Evolutionary conservation across 192 early-diverging fungal genomes (phyloP), one percentile per base, ranked within the genome.

Genomic region (Gigaspora rosea): DNA sequence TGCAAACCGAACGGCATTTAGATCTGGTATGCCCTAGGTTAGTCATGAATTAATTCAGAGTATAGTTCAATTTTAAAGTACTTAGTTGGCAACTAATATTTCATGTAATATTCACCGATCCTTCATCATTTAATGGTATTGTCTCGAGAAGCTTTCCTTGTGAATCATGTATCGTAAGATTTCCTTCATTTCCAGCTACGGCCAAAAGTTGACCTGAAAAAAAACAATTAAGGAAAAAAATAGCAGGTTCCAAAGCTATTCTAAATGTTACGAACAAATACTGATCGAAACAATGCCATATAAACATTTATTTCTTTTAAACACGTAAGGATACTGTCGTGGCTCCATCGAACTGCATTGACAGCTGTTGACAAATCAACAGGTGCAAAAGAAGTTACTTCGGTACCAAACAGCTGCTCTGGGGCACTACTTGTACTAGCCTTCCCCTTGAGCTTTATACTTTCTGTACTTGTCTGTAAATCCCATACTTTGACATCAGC

Each of bases 401-500:
- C 74, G 1, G 52, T 46, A 52, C 74, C 74, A 35, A 51, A 46
- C 33, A 76, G 49, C 33, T 50, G 58, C 50, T 76, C 62, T n/a
- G 74, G 61, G 4, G 33, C 36, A 54, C 2, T 9, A 8, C 33
- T 58, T 36, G 59, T 20, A 51, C 41, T n/a, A 5, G 46, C 47
- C 8, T 18, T 51, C 18, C 48, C 74, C 51, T 62, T 76, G 15
- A 16, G 3, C 12, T 62, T 50, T 7, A 12, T 65, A n/a, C 16
- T 49, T 3, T 7, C 56, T 3, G 18, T 0, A n/a, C 8, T 65
- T 18, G 58, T 11, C 16, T 8, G 9, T 41, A 76, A 51, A 65
- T 76, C 62, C 74, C 74, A 76, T 65, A 76, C 32, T 76, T 76
- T 76, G 13, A 76, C 48, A 33, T 52, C 46, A 7, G 32, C 27